phyloP scores from a whole-genome alignment of 2,329 filamentous ascomycete species.

The Annulohypoxylon truncatum region DNA sequence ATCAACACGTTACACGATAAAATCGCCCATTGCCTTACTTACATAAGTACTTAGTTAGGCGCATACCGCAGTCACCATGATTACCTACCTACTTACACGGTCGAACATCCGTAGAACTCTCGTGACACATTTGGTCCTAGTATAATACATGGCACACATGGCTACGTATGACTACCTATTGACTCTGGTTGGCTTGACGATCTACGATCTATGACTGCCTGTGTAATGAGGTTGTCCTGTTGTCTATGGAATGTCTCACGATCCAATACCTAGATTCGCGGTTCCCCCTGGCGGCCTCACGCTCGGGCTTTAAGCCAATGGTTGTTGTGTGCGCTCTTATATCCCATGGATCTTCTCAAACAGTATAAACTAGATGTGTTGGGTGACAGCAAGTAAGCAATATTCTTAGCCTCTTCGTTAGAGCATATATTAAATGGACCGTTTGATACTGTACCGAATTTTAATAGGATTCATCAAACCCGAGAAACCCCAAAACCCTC shows the following conservation, averaged over 20 bases:
- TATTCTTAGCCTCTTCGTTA: neutral
- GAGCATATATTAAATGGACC: neutral
- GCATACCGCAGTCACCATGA: no score
- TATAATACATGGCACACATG: neutral
- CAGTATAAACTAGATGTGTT: neutral
- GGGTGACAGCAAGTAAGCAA: neutral
- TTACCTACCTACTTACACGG: neutral
- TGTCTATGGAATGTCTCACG: constrained; percentile 1
- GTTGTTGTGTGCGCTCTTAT: neutral
- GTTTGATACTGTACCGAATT: neutral
- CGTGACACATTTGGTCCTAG: no score
- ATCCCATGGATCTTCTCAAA: neutral
- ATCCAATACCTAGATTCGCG: neutral
- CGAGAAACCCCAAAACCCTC: neutral
- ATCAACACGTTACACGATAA: constrained; percentile 18
- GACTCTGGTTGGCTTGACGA: neutral
- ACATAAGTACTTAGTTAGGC: neutral
- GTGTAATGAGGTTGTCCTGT: neutral
- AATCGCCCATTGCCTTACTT: constrained; percentile 1
- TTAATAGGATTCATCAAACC: neutral
- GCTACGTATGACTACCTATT: neutral
- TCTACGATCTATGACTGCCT: neutral
- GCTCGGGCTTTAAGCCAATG: neutral
- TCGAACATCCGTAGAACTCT: neutral
- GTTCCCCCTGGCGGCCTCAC: neutral